Conservation (phyloP, 1,284 basidiomycete genomes). For the Pterulicium gracile region DNA sequence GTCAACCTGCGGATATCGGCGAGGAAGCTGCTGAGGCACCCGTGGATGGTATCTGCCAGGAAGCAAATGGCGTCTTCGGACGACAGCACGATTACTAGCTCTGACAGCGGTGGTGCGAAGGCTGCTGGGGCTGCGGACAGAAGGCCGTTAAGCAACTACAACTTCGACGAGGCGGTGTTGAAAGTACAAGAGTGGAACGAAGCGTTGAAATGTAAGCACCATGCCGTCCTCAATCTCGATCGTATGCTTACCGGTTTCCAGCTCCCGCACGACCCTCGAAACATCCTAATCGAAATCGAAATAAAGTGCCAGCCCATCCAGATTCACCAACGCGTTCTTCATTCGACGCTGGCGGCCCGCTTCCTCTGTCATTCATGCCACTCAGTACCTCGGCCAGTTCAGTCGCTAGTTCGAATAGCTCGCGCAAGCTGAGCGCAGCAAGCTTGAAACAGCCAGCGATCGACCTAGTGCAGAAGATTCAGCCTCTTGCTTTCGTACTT, state of each 20-base stretch:
- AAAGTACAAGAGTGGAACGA: slow-evolving; percentile 99
- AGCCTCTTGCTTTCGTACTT: slow-evolving; percentile 43
- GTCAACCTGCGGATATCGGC: slow-evolving; percentile 89
- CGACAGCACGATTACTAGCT: slow-evolving; percentile 23
- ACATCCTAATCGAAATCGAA: slow-evolving; percentile 34
- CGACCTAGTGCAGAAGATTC: slow-evolving; percentile 45
- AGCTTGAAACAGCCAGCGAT: slow-evolving; percentile 23
- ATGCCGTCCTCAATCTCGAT: slow-evolving; percentile 8
- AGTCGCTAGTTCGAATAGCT: slow-evolving; percentile 6
- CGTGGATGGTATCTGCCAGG: slow-evolving; percentile 88
- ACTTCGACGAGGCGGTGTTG: slow-evolving; percentile 88
- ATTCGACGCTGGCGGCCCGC: not conserved
- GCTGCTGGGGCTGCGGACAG: slow-evolving; percentile 26
- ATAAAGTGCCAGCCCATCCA: slow-evolving; percentile 17
- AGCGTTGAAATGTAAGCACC: slow-evolving; percentile 75
- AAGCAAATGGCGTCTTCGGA: slow-evolving; percentile 57
- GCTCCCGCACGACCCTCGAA: slow-evolving; percentile 55
- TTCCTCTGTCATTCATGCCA: slow-evolving; percentile 13
- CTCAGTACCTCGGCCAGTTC: slow-evolving; percentile 20
- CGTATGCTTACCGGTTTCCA: slow-evolving; percentile 14
- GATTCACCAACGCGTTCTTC: slow-evolving; percentile 28
- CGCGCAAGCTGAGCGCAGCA: slow-evolving; percentile 8
- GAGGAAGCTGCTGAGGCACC: slow-evolving; percentile 85
- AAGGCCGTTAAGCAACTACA: slow-evolving; percentile 62
- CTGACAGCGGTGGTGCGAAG: slow-evolving; percentile 23